Conservation (phyloP, 139 green algal genomes). For the Coelastrella sp. region DNA sequence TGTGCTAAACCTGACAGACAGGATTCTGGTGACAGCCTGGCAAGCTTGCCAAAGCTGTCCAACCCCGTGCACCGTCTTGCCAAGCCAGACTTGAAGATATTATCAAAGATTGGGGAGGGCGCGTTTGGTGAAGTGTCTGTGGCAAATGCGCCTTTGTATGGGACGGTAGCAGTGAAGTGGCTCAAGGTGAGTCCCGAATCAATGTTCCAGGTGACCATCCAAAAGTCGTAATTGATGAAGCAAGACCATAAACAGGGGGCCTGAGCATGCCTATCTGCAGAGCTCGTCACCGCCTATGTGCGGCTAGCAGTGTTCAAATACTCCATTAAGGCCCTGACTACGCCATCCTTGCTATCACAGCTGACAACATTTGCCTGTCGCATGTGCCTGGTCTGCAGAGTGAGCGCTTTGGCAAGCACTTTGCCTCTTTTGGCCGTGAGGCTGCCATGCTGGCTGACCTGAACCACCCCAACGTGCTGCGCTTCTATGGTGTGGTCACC, state of each 20-base stretch:
- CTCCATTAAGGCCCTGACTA: too few species aligned
- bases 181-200: slow-evolving; percentile 69
- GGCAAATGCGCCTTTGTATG: slow-evolving; percentile 74
- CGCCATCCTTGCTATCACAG: too few species aligned
- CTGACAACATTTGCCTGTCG: too few species aligned
- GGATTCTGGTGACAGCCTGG: slow-evolving; percentile 45
- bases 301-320: too few species aligned
- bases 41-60: slow-evolving; percentile 47
- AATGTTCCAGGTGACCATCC: background rate
- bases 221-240: too few species aligned
- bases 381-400: slow-evolving; percentile 39
- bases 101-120: slow-evolving; percentile 83
- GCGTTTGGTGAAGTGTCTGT: slow-evolving; percentile 87
- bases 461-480: slow-evolving; percentile 95
- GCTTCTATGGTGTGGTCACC: slow-evolving; percentile 91
- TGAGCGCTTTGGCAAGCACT: slow-evolving; percentile 75
- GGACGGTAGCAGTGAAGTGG: slow-evolving; percentile 87
- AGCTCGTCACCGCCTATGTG: background rate
- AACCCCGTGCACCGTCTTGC: slow-evolving; percentile 58
- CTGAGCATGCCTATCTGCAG: too few species aligned
- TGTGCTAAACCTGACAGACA: slow-evolving; percentile 1
- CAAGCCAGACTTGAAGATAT: slow-evolving; percentile 62
- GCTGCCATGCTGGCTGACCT: slow-evolving; percentile 84
- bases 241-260: too few species aligned
- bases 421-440: slow-evolving; percentile 84